Evolutionary conservation across 768 basidiomycete genomes (phyloP), one percentile per base, ranked within the genome.

Genomic region (Kwoniella sp.): DNA sequence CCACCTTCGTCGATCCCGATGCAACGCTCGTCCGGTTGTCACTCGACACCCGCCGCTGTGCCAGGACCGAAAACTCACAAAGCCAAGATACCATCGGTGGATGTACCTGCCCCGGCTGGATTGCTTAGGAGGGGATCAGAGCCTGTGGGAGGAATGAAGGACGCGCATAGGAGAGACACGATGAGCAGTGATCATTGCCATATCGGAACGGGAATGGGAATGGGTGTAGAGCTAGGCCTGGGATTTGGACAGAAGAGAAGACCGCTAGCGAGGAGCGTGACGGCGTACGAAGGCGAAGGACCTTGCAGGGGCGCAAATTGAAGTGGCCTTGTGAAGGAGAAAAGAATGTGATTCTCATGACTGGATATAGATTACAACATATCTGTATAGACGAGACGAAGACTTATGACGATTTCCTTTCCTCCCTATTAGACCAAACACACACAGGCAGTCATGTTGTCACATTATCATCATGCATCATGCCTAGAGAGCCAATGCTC

Each of bases 21-120:
- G 62, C 55, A 57, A 22, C 13, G 62, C 28, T 63, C 62, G n/a
- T 56, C 55, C 3, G 62, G 62, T 9, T 45, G 41, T 17, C 41
- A 45, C 15, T 17, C 41, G 41, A 45, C 41, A 9, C 41, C 41
- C 4, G 41, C 41, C 3, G 41, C 15, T 45, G 41, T 45, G 3
- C 41, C 41, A 9, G 53, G 53, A 8, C 7, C 26, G 20, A 54
- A 28, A 28, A n/a, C 28, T 4, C 26, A 54, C 20, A n/a, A 7
- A 29, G 30, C 53, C 13, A 30, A 26, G 30, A 9, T 13, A 31
- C 53, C 53, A 31, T 31, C 28, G 50, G 28, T 29, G 20, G 50
- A 28, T 30, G 20, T 31, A 23, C 28, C 29, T 26, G 17, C 53
- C 9, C 25, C 26, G 5, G 12, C 22, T 17, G 20, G 20, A n/a